Percentiles rank a stretch among this genome's conserved stretches.
These are phyloP conservation scores for Calycina marina DNA, from an alignment of 2,329 filamentous ascomycete species.

Conservation along the genomic window DNA sequence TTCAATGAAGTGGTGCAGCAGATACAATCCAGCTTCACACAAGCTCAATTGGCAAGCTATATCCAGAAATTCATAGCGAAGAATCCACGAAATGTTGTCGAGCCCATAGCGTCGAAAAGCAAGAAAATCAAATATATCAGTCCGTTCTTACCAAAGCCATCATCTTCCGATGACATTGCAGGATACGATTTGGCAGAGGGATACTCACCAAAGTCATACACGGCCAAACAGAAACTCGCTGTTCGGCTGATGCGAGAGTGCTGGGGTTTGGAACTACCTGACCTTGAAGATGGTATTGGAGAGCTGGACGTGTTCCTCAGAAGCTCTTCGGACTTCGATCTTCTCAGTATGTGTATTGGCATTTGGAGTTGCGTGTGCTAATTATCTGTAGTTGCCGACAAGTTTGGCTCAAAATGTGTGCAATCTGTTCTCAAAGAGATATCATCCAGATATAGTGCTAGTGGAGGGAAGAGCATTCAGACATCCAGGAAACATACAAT, in stretches of 20 bases:
- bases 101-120: too few relatives aligned
- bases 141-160: too few relatives aligned
- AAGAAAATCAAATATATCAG: too few relatives aligned
- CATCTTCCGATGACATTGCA: too few relatives aligned
- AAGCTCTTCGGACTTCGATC: constrained; percentile 14
- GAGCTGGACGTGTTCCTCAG: constrained; percentile 19
- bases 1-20: constrained; percentile 16
- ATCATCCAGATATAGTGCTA: constrained; percentile 10
- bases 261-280: constrained; percentile 19
- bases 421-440: constrained; percentile 13
- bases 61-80: constrained; percentile 9
- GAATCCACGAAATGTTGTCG: too few relatives aligned
- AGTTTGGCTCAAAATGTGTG: constrained; percentile 8
- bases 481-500: constrained; percentile 13
- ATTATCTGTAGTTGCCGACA: too few relatives aligned
- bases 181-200: constrained; percentile 15
- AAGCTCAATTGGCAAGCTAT: constrained; percentile 18
- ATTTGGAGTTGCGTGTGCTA: neutral
- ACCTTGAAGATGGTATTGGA: constrained; percentile 18
- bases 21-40: constrained; percentile 19
- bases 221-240: constrained; percentile 16
- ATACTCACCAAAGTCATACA: constrained; percentile 18
- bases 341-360: constrained; percentile 3
- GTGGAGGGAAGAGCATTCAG: constrained; percentile 17
- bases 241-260: constrained; percentile 18